Base-by-base conservation (phyloP, 2,329 filamentous ascomycete species). In the Botrytis elliptica region DNA sequence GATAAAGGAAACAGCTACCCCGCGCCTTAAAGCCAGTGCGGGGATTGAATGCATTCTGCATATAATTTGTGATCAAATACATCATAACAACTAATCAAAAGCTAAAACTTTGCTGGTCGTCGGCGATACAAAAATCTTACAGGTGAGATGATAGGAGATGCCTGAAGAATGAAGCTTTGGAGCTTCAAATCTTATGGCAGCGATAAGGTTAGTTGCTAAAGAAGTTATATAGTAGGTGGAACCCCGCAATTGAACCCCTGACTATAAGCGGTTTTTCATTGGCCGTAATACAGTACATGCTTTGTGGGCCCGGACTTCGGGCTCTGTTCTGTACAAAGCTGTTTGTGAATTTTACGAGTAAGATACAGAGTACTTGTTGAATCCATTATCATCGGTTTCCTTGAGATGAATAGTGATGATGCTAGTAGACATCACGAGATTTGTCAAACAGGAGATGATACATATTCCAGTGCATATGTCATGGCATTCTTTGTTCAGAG, bases 1-100 rank as follows among this genome's bases (percentile, higher is more conserved):
- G 65, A 42, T 42, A 42, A 33, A 68, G 36, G 25, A 42, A 57
- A 42, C 16, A 68, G 49, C 65, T 57, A 57, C 65, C 65, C 65
- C 65, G 33, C 65, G 33, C 65, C 52, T 18, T 55, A n/a, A 57
- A 55, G 14, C 22, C 44, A n/a, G 3, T 18, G 14, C n/a, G 52
- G 52, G 3, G 49, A 40, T 14, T 38, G n/a, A 2, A 38, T 25
- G 40, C 63, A 65, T 49, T 6, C 46, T 65, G 44, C 63, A 65
- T 64, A 10, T 1, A 29, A 20, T 20, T 38, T n/a, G n/a, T 25
- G 22, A 38, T 49, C 12, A 40, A 20, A 9, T 67, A 20, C 25
- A 40, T 55, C 36, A 55, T 33, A 7, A 25, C 5, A 22, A 42
- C 9, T 33, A 57, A 68, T 68, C 49, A 68, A 2, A 22, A 42